A percentile compares a stretch with the other conserved stretches of the same genome.
phyloP scores from a whole-genome alignment of 768 basidiomycete genomes.

The Suillus paluster region DNA sequence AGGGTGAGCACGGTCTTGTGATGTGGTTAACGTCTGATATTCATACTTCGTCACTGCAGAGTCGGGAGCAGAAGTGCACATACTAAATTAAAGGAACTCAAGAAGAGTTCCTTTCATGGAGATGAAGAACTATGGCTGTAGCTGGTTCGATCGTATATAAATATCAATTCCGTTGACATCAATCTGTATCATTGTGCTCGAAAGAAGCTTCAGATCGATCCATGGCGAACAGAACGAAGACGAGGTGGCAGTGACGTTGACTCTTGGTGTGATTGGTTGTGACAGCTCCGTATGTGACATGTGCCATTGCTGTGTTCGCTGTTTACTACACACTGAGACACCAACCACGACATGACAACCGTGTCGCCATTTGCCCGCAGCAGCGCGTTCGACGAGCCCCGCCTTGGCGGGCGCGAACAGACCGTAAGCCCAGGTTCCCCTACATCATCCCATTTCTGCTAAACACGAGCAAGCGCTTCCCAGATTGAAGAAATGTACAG shows the following conservation, averaged over 20 bases:
- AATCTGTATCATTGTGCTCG: not conserved
- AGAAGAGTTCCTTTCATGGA: not conserved
- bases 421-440: conserved; percentile 44
- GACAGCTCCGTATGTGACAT: not conserved
- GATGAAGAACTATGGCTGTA: not conserved
- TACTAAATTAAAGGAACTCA: not conserved
- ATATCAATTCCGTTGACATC: not conserved
- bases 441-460: conserved; percentile 18
- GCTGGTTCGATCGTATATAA: not conserved
- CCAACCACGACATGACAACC: conserved; percentile 33
- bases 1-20: conserved; percentile 21
- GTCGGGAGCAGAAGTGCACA: not conserved
- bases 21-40: not conserved
- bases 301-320: not conserved
- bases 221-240: not conserved
- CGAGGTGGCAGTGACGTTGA: not conserved
- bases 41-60: not conserved
- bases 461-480: conserved; percentile 38
- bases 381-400: conserved; percentile 56
- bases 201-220: not conserved
- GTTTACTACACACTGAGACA: not conserved
- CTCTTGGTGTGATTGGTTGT: not conserved
- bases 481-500: conserved; percentile 99
- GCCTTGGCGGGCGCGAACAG: conserved; percentile 56
- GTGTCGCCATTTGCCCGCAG: conserved; percentile 69